Percentiles rank a stretch among this genome's conserved stretches.
Conservation (phyloP, 73 alveolate genomes). For the Paramecium tetraurelia region DNA sequence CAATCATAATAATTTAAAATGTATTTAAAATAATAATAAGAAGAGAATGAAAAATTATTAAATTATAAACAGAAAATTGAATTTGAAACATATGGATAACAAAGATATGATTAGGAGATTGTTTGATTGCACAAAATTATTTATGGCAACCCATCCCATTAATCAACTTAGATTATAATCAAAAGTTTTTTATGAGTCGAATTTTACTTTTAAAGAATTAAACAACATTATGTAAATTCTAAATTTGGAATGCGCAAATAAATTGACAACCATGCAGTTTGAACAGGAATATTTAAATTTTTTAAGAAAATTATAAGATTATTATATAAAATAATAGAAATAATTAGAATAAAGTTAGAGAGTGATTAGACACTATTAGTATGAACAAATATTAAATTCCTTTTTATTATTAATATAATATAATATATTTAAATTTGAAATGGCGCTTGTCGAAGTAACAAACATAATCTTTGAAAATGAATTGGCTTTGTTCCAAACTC, state of each 20-base stretch:
- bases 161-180: no score
- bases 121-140: no score
- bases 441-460: conserved; percentile 93
- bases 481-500: conserved; percentile 82
- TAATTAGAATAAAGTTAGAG: neutral
- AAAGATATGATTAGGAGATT: neutral
- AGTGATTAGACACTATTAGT: neutral
- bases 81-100: neutral
- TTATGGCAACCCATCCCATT: no score
- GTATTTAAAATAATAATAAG: neutral
- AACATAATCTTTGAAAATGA: conserved; percentile 84
- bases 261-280: neutral
- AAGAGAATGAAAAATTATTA: neutral
- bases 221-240: neutral
- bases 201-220: neutral
- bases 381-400: neutral
- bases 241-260: neutral
- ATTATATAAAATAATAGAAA: neutral
- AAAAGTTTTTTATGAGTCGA: neutral
- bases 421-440: neutral
- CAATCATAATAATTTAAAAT: neutral
- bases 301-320: neutral
- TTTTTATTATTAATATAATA: neutral
- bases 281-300: neutral
- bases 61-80: neutral